phyloP scores from a whole-genome alignment of 108 stramenopile genomes.

The Cyclotella cryptica region DNA sequence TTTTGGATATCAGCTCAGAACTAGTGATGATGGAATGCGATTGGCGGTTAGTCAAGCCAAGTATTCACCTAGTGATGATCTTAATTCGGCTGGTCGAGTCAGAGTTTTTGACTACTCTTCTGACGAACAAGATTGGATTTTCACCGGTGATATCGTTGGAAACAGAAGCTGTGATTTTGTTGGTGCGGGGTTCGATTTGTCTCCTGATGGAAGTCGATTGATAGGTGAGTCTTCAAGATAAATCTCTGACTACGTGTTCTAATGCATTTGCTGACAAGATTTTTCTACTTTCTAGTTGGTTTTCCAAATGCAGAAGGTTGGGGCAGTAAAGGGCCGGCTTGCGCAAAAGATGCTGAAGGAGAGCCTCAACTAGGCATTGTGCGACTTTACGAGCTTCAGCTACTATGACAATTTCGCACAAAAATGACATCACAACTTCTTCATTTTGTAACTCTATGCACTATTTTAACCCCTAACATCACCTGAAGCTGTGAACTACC shows the following conservation, averaged over 20 bases:
- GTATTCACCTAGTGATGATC: not conserved
- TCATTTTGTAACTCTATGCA: not conserved
- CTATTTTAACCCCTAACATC: not conserved
- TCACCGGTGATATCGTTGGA: not conserved
- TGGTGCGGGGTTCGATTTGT: slow-evolving; percentile 13
- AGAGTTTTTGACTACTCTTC: slow-evolving; percentile 1
- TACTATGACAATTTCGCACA: not conserved
- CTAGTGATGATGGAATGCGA: slow-evolving; percentile 11
- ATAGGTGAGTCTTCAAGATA: not conserved
- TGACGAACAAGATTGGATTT: not conserved
- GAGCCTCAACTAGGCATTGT: slow-evolving; percentile 10
- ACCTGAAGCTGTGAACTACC: not conserved
- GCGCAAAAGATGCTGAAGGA: slow-evolving; percentile 3
- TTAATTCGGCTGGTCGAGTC: slow-evolving; percentile 6
- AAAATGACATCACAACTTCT: no score
- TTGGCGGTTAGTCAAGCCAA: slow-evolving; percentile 5
- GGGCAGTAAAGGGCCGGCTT: not conserved
- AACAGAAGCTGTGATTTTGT: slow-evolving; percentile 21
- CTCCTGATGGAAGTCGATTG: slow-evolving; percentile 14
- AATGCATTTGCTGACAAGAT: no score
- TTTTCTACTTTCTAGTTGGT: not conserved
- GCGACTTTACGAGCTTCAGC: not conserved
- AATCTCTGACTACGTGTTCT: no score
- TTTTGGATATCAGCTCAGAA: slow-evolving; percentile 14
- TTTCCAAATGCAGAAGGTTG: slow-evolving; percentile 16